Conservation (phyloP, 73 alveolate genomes). For the Diophrys appendiculata region DNA sequence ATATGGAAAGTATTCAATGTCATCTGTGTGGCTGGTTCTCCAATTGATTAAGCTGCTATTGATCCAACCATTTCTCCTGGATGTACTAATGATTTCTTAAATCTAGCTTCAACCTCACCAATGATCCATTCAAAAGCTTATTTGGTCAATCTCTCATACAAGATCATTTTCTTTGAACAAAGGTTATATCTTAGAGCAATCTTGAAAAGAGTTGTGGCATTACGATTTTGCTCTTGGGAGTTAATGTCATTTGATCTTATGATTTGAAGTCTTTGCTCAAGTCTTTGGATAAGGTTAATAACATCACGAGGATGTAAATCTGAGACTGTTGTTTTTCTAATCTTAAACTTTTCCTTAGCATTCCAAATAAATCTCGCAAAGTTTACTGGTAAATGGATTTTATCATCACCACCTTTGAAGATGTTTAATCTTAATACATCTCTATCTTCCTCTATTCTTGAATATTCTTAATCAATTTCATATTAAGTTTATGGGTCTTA, state of each 20-base stretch:
- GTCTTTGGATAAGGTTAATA: conserved; percentile 59
- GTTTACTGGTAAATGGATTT: conserved; percentile 93
- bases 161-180: conserved; percentile 74
- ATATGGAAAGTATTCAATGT: conserved; percentile 98
- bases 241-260: conserved; percentile 70
- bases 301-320: conserved; percentile 82
- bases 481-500: conserved; percentile 32
- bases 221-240: conserved; percentile 72
- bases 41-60: conserved; percentile 96
- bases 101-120: conserved; percentile 90
- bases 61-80: conserved; percentile 98
- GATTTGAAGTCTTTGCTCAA: conserved; percentile 63
- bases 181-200: conserved; percentile 84
- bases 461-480: conserved; percentile 70
- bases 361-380: conserved; percentile 80
- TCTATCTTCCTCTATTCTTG: conserved; percentile 75
- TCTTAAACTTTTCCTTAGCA: conserved; percentile 79
- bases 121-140: conserved; percentile 91
- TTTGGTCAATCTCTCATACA: conserved; percentile 80
- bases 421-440: conserved; percentile 72
- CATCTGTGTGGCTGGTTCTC: conserved; percentile 99
- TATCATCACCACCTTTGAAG: conserved; percentile 75
- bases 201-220: conserved; percentile 83
- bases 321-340: conserved; percentile 60
- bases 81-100: conserved; percentile 77